phyloP scores from a whole-genome alignment of 805 yeast genomes.

The Wickerhamomyces queroliae region DNA sequence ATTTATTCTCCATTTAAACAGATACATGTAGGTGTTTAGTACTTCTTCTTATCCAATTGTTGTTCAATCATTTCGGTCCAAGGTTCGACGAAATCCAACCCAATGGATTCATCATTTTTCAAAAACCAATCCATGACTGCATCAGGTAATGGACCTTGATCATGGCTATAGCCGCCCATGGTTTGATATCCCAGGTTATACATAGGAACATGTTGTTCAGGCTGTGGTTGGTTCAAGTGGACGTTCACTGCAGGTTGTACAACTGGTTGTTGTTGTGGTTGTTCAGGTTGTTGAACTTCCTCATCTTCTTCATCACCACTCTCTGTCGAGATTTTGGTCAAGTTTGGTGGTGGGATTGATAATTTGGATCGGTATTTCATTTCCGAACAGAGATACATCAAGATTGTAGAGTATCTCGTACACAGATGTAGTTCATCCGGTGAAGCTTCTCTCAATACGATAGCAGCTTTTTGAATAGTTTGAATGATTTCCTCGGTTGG shows the following conservation, averaged over 20 bases:
- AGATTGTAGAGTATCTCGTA: slow-evolving; percentile 69
- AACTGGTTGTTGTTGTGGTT: neutral
- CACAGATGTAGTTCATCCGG: slow-evolving; percentile 88
- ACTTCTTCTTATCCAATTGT: slow-evolving; percentile 31
- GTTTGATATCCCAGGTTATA: slow-evolving; percentile 18
- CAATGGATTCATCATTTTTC: slow-evolving; percentile 39
- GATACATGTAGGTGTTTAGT: no score
- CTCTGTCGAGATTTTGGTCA: slow-evolving; percentile 15
- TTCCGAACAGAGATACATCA: slow-evolving; percentile 72
- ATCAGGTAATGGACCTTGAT: slow-evolving; percentile 19
- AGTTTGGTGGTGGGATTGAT: slow-evolving; percentile 21
- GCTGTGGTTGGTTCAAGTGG: neutral
- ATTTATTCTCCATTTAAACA: neutral
- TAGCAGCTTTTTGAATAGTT: slow-evolving; percentile 66
- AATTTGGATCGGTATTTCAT: slow-evolving; percentile 45
- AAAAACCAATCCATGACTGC: slow-evolving; percentile 47
- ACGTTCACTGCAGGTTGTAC: neutral
- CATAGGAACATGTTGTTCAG: neutral
- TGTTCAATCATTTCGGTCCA: slow-evolving; percentile 79
- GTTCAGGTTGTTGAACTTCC: slow-evolving; percentile 3
- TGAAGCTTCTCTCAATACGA: slow-evolving; percentile 70
- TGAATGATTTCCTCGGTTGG: slow-evolving; percentile 66
- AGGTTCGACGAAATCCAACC: slow-evolving; percentile 61
- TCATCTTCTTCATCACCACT: slow-evolving; percentile 17
- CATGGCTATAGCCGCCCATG: slow-evolving; percentile 7